These are phyloP conservation scores for Solanum chacoense DNA, from an alignment of 305 asterid species.

Conservation along the genomic window DNA sequence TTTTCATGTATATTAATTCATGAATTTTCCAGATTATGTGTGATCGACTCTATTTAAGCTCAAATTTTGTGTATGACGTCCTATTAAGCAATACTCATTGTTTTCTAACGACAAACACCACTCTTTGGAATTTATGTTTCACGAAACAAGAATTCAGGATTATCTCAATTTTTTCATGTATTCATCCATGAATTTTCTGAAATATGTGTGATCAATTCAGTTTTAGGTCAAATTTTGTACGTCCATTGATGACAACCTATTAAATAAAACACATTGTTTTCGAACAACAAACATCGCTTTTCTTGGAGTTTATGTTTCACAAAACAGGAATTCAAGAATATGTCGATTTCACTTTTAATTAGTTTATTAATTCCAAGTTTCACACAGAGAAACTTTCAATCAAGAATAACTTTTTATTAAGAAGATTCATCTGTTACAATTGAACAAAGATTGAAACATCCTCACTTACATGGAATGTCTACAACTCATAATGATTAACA, in stretches of 20 bases:
- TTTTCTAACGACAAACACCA: background rate
- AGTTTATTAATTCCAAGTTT: background rate
- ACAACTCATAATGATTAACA: background rate
- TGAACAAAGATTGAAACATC: background rate
- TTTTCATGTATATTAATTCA: background rate
- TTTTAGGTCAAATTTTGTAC: background rate
- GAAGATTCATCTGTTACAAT: background rate
- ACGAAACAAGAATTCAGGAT: background rate
- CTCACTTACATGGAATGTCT: background rate
- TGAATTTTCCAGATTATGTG: background rate
- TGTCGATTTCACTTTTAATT: background rate
- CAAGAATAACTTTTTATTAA: background rate
- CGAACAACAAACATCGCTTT: accelerated
- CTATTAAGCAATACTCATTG: background rate
- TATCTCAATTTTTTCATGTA: background rate
- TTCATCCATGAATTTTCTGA: background rate
- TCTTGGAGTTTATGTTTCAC: background rate
- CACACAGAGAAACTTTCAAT: background rate
- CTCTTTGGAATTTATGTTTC: background rate
- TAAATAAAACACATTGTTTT: background rate
- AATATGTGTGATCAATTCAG: background rate
- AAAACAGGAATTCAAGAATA: background rate
- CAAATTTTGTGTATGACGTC: background rate
- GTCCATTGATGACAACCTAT: background rate
- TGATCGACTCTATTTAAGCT: background rate